Evolutionary conservation across 495 filamentous ascomycete species (phyloP), one percentile per base, ranked within the genome.

Genomic region (Podospora tetraspora): DNA sequence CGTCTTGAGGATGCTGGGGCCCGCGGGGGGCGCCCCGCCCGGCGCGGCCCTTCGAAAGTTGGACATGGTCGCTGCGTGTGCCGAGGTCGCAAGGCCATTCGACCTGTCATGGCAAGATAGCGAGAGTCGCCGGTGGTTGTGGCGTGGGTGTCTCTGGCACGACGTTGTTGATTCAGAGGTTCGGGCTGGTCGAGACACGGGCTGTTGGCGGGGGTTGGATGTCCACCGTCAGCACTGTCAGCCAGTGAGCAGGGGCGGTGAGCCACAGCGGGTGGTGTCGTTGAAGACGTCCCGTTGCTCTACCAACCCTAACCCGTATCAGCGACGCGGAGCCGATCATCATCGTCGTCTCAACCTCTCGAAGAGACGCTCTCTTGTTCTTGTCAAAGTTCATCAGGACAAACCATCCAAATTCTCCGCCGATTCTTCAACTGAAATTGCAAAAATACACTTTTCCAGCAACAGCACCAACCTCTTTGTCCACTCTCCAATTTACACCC

Each of bases 1-100:
- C 4, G 92, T 89, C 22, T 87, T 85, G 72, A 96, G 79, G 70
- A 94, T 88, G 80, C 89, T 83, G 61, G 59, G 75, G 56, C 69
- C 64, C 27, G 59, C 30, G 27, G 52, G 60, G 57, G 61, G 64
- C 58, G 61, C 68, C 29, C 70, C 69, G 16, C 56, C 62, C 25
- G 43, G 60, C 19, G 67, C 25, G 6, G 70, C 70, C 69, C 71
- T 63, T 58, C 59, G 68, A 12, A 73, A 68, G 69, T 69, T 75
- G 9, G 75, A 68, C 71, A 70, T 74, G 66, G 57, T 68, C 30
- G 21, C 58, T 43, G 57, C 65, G 58, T 52, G 25, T n/a, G 65
- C 21, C 23, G 57, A 24, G 34, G 19, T 66, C 32, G 32, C 57
- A 61, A 52, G 60, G 63, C 66, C 10, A 59, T 29, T 37, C 29